phyloP scores from a whole-genome alignment of 305 asterid genomes.

The Fraxinus xanthoxyloides region DNA sequence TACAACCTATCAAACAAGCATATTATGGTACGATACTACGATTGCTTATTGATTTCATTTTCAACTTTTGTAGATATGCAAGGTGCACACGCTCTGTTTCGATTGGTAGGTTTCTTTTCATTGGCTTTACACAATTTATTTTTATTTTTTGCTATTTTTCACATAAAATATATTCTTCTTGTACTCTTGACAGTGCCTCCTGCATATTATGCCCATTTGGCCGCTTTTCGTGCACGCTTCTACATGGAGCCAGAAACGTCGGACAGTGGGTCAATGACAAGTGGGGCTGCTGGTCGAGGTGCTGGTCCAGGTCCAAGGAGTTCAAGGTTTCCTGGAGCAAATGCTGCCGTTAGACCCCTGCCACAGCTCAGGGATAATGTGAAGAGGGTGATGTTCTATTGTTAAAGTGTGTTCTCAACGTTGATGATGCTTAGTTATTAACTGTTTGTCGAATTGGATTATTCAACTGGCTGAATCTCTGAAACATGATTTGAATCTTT shows the following conservation, averaged over 20 bases:
- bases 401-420: slow-evolving; percentile 14
- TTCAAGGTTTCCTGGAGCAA: slow-evolving; percentile 8
- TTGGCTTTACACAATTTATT: background rate
- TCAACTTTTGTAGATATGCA: slow-evolving; percentile 33
- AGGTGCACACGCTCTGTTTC: slow-evolving; percentile 54
- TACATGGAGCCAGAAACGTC: slow-evolving; percentile 37
- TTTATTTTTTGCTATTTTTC: background rate
- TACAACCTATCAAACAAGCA: background rate
- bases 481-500: background rate
- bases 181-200: slow-evolving; percentile 41
- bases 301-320: slow-evolving; percentile 4
- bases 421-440: background rate
- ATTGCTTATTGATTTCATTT: background rate
- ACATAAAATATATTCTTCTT: background rate
- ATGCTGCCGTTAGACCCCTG: slow-evolving; percentile 36
- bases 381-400: slow-evolving; percentile 52
- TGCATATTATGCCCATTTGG: slow-evolving; percentile 50
- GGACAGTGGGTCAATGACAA: slow-evolving; percentile 25
- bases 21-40: background rate
- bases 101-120: slow-evolving; percentile 27
- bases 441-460: background rate
- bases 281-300: slow-evolving; percentile 15
- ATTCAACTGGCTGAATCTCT: background rate
- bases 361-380: slow-evolving; percentile 44
- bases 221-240: slow-evolving; percentile 45